Evolutionary conservation across 2,329 filamentous ascomycete genomes (phyloP).

Genomic region (Drechslerella coelobrocha): DNA sequence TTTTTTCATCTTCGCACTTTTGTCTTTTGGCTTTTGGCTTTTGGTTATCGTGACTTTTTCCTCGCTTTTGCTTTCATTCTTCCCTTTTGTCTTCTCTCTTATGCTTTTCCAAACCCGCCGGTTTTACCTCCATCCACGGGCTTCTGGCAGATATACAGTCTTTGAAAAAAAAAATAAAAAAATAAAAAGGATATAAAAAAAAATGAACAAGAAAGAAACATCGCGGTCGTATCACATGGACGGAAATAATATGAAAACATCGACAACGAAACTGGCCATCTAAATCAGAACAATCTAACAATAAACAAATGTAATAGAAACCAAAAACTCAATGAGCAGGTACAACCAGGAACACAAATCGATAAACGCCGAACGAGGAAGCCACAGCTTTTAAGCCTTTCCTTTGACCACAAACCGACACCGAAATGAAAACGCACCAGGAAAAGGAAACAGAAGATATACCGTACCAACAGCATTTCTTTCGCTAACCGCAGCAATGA

Average conservation of each 20-base stretch:
- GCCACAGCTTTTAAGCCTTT: constrained; percentile 36
- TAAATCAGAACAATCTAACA: constrained; percentile 30
- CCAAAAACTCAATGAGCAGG: constrained; percentile 19
- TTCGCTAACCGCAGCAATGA: constrained; percentile 50
- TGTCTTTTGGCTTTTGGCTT: constrained; percentile 27
- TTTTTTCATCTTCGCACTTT: constrained; percentile 27
- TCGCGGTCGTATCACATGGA: constrained; percentile 2
- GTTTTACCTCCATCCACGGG: not conserved
- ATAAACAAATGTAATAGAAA: constrained; percentile 2
- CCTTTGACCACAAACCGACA: constrained; percentile 38
- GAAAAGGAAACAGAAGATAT: constrained; percentile 6
- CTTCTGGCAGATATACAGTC: not conserved
- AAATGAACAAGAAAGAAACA: constrained; percentile 1
- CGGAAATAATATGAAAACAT: not conserved
- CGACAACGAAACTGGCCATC: not conserved
- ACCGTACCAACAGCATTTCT: constrained; percentile 17
- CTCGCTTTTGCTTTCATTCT: not conserved
- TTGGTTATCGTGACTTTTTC: constrained; percentile 2
- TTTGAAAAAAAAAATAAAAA: not conserved
- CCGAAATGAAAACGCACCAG: constrained; percentile 18
- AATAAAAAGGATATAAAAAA: constrained; percentile 4
- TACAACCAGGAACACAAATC: constrained; percentile 16
- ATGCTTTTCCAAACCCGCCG: not conserved
- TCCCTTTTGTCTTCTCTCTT: constrained; percentile 1
- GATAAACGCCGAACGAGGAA: constrained; percentile 3